Evolutionary conservation across 352 stramenopile genomes (phyloP).

Genomic region (Peronospora destructor): DNA sequence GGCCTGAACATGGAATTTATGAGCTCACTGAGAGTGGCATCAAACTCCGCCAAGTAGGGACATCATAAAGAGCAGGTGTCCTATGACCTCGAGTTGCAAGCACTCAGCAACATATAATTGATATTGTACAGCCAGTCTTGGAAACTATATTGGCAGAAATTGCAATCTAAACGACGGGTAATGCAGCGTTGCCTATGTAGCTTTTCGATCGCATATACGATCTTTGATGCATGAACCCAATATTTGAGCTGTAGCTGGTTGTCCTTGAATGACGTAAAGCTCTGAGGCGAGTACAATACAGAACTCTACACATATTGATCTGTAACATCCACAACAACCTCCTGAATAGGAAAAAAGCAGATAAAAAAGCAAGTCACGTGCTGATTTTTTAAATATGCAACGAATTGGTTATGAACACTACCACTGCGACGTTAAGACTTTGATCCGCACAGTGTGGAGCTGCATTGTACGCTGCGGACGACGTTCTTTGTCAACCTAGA

Average conservation of each 20-base stretch:
- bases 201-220: too few species aligned
- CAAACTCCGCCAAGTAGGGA: constrained; percentile 18
- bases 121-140: constrained; percentile 7
- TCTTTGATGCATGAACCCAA: too few species aligned
- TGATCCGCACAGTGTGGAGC: constrained; percentile 15
- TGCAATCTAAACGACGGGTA: too few species aligned
- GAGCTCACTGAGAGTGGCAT: constrained; percentile 31
- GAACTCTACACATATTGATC: too few species aligned
- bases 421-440: constrained; percentile 22
- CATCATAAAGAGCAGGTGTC: constrained; percentile 3
- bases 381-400: constrained; percentile 36
- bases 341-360: background rate
- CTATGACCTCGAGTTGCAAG: constrained; percentile 4
- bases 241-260: too few species aligned
- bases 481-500: background rate
- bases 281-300: too few species aligned
- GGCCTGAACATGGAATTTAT: constrained; percentile 83
- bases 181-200: too few species aligned
- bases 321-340: too few species aligned
- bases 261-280: too few species aligned
- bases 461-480: constrained; percentile 14
- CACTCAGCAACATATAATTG: too few species aligned
- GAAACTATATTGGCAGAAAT: too few species aligned
- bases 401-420: constrained; percentile 28
- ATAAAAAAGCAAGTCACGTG: constrained; percentile 2